Conservation (phyloP, 176 grass and related monocot genomes). For the Paspalum notatum region DNA sequence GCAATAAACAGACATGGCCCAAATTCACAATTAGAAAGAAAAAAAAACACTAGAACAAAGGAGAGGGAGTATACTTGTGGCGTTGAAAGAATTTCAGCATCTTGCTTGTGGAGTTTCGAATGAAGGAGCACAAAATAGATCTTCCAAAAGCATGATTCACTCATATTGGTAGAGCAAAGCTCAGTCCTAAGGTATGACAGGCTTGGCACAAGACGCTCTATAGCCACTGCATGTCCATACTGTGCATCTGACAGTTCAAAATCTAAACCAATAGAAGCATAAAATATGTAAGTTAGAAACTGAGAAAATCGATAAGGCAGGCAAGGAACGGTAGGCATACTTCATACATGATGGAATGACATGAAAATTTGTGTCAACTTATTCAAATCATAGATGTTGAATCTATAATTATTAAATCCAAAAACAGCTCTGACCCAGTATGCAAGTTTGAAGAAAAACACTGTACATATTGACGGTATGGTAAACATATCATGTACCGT, state of each 20-base stretch:
- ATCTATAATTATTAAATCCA: constrained; percentile 15
- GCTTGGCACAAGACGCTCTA: constrained; percentile 64
- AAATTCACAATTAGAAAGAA: neutral
- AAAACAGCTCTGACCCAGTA: constrained; percentile 21
- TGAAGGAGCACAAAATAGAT: constrained; percentile 86
- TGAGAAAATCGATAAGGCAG: neutral
- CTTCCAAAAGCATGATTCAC: constrained; percentile 81
- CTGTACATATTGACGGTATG: neutral
- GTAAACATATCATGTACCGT: neutral
- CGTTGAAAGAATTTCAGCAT: constrained; percentile 64
- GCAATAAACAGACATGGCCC: constrained; percentile 19
- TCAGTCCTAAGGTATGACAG: constrained; percentile 61
- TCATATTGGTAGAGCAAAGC: constrained; percentile 71
- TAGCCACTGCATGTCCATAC: constrained; percentile 62
- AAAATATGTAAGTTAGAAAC: constrained; percentile 33
- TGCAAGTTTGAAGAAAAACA: constrained; percentile 4
- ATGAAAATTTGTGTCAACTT: constrained; percentile 17
- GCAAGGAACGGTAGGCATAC: neutral
- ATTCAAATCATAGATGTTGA: constrained; percentile 10
- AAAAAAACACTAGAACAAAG: constrained; percentile 10
- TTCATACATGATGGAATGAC: constrained; percentile 15
- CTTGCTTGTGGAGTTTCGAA: constrained; percentile 58
- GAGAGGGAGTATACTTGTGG: constrained; percentile 51
- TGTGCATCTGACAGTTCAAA: constrained; percentile 77
- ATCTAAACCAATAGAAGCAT: constrained; percentile 44